Evolutionary conservation across 495 filamentous ascomycete genomes (phyloP).

Genomic region (Podospora appendiculata): DNA sequence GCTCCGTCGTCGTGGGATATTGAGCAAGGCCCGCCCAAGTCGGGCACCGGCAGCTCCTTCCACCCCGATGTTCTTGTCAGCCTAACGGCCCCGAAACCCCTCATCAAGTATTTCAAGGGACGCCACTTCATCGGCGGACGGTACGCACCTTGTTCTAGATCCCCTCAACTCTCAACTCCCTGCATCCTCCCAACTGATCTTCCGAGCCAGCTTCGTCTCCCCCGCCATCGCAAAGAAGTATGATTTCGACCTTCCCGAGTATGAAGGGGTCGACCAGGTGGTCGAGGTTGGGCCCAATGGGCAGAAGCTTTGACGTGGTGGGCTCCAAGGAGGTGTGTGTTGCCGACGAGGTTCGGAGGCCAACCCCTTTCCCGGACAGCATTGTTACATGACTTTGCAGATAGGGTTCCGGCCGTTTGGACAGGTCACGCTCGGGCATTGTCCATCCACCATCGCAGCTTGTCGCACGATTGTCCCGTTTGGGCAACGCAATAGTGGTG

Average conservation of each 20-base stretch:
- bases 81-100: slow-evolving; percentile 91
- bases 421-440: slow-evolving; percentile 41
- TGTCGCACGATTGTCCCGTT: slow-evolving; percentile 23
- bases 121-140: slow-evolving; percentile 83
- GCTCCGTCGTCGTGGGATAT: slow-evolving; percentile 93
- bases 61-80: slow-evolving; percentile 73
- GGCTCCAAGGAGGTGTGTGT: background rate
- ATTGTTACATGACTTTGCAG: slow-evolving; percentile 33
- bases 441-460: slow-evolving; percentile 38
- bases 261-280: slow-evolving; percentile 84
- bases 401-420: slow-evolving; percentile 41
- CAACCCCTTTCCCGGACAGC: background rate
- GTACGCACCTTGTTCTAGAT: slow-evolving; percentile 26
- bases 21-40: slow-evolving; percentile 68
- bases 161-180: background rate
- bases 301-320: slow-evolving; percentile 43
- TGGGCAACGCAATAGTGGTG: slow-evolving; percentile 34
- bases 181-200: slow-evolving; percentile 11
- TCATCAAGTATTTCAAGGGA: slow-evolving; percentile 74
- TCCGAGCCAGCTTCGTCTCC: slow-evolving; percentile 60
- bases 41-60: slow-evolving; percentile 73
- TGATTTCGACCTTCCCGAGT: slow-evolving; percentile 71
- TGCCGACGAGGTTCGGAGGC: background rate
- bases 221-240: slow-evolving; percentile 79
- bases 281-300: slow-evolving; percentile 62